Evolutionary conservation across 2,329 filamentous ascomycete genomes (phyloP).

Genomic region (Neopestalotiopsis sp.): DNA sequence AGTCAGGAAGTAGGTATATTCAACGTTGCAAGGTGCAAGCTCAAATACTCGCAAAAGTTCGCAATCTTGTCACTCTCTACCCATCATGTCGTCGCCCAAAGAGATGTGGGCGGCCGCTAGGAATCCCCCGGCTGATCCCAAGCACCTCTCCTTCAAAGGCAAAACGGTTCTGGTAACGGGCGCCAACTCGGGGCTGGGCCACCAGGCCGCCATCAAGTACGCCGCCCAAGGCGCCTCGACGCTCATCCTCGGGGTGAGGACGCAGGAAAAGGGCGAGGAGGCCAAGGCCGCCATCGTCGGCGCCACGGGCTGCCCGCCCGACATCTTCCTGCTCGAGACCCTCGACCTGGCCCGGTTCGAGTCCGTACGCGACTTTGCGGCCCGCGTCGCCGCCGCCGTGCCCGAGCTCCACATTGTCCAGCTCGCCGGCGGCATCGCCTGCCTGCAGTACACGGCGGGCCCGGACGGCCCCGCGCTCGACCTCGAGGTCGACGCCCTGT

Average conservation of each 20-base stretch:
- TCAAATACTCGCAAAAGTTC: no score
- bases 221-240: constrained; percentile 45
- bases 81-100: not conserved
- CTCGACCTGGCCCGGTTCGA: constrained; percentile 52
- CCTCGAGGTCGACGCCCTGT: constrained; percentile 63
- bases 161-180: constrained; percentile 52
- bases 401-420: constrained; percentile 46
- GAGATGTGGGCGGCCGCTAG: constrained; percentile 8
- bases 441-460: constrained; percentile 40
- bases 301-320: constrained; percentile 35
- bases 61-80: not conserved
- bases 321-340: constrained; percentile 48
- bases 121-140: constrained; percentile 37
- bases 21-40: no score
- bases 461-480: constrained; percentile 53
- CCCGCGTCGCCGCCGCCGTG: constrained; percentile 40
- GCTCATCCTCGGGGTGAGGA: constrained; percentile 54
- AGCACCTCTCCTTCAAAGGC: constrained; percentile 41
- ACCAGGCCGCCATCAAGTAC: constrained; percentile 54
- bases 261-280: constrained; percentile 44
- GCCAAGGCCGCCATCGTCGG: constrained; percentile 44
- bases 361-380: constrained; percentile 48
- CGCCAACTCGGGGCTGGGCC: constrained; percentile 55
- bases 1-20: no score
- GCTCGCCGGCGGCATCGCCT: constrained; percentile 38